Evolutionary conservation across 305 asterid species (phyloP), one percentile per base, ranked within the genome.

Genomic region (Fraxinus albicans): DNA sequence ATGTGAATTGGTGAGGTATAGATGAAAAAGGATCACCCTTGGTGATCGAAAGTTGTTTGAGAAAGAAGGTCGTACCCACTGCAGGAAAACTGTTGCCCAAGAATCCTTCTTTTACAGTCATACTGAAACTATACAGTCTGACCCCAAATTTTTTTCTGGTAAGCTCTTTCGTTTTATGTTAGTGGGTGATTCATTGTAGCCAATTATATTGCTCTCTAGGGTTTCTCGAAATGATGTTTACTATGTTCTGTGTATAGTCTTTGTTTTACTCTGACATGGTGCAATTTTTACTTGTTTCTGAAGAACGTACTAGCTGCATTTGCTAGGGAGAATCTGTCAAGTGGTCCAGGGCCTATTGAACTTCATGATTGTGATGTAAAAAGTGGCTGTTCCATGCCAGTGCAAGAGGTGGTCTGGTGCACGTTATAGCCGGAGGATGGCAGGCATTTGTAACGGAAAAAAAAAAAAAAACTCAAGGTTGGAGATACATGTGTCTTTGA

Each of bases 401-500:
- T 23, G 12, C 23, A 27, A 27, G 35, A 19, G 5, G 8, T 8
- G 73, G 35, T 27, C 13, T 13, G 7, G 34, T 67, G 73, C 17
- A 3, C 35, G 12, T 8, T 67, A 9, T 67, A 67, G n/a, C 70
- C 76, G 34, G 60, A 69, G 83, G 87, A 47, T 81, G 83, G 88
- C 2, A 1, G 3, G 0, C 25, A 15, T 67, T 84, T 79, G 75
- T 40, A 19, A 13, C 10, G 25, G 79, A 72, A 6, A 44, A 44
- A 2, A 72, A 5, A 40, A 29, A 29, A 29, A 29, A 31, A 73
- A 7, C 34, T 81, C 78, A 4, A 29, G 15, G 35, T 3, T 2
- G 86, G 84, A 84, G 89, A 84, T 72, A 53, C 50, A 55, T 60
- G 86, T 33, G 60, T 42, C 73, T 82, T 82, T 55, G 84, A 85